These are phyloP conservation scores for Tritrichomonas foetus DNA, from an alignment of 208 protist genomes.

Conservation along the genomic window DNA sequence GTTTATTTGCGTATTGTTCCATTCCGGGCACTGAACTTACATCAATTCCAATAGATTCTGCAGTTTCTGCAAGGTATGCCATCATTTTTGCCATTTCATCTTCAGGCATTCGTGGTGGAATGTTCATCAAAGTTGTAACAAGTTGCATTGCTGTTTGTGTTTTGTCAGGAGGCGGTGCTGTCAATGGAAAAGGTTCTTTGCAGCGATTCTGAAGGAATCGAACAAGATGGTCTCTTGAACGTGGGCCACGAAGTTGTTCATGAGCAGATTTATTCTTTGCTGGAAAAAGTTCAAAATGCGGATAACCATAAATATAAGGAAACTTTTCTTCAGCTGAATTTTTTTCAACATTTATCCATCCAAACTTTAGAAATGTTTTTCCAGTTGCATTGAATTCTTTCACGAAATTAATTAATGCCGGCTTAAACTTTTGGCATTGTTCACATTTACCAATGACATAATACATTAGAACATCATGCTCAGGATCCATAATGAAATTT, in stretches of 20 bases:
- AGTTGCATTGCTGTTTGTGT: not conserved
- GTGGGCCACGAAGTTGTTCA: not conserved
- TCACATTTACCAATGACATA: not conserved
- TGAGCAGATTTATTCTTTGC: not conserved
- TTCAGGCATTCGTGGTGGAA: not conserved
- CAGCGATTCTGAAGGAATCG: not conserved
- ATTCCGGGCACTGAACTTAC: too few species aligned
- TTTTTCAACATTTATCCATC: not conserved
- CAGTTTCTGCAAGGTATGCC: not conserved
- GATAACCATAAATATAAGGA: not conserved
- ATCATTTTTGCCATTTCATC: not conserved
- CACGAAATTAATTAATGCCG: not conserved
- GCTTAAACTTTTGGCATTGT: not conserved
- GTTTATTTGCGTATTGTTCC: too few species aligned
- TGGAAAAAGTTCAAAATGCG: not conserved
- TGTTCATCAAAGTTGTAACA: not conserved
- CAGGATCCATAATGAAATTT: not conserved
- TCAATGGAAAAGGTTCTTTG: not conserved
- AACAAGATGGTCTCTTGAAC: not conserved
- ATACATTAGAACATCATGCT: not conserved
- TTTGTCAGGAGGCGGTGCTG: not conserved
- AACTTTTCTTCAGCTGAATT: not conserved
- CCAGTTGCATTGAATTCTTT: too few species aligned
- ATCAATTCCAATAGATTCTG: too few species aligned
- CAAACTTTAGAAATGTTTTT: not conserved